Percentiles rank a stretch among this genome's conserved stretches.
These are phyloP conservation scores for Scedosporium minutisporum DNA, from an alignment of 2,329 filamentous ascomycete genomes.

Conservation along the genomic window DNA sequence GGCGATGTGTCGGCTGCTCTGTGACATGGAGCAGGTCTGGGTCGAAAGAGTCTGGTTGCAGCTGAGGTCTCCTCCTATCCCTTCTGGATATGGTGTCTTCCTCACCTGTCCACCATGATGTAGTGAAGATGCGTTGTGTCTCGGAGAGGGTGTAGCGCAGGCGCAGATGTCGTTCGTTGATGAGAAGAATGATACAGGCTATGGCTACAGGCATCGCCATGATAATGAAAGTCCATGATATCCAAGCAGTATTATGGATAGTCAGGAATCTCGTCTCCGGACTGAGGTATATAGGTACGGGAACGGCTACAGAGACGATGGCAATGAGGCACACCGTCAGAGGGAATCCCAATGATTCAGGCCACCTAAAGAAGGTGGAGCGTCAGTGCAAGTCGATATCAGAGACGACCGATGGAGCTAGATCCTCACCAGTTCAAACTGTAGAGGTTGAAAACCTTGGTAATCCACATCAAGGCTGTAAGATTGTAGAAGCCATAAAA, in stretches of 20 bases:
- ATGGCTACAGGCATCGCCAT: conserved; percentile 62
- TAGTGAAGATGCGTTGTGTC: conserved; percentile 58
- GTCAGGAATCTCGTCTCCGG: conserved; percentile 44
- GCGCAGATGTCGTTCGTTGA: conserved; percentile 52
- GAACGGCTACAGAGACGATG: conserved; percentile 46
- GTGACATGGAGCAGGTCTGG: conserved; percentile 10
- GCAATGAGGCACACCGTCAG: conserved; percentile 54
- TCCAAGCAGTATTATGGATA: conserved; percentile 57
- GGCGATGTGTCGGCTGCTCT: conserved; percentile 12
- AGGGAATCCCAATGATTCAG: conserved; percentile 52
- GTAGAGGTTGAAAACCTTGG: conserved; percentile 63
- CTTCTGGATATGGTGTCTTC: conserved; percentile 34
- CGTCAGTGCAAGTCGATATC: neutral
- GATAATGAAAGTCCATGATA: conserved; percentile 59
- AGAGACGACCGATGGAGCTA: conserved; percentile 7
- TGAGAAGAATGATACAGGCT: conserved; percentile 53
- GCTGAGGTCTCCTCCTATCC: conserved; percentile 27
- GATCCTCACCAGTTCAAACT: conserved; percentile 51
- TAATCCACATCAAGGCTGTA: conserved; percentile 60
- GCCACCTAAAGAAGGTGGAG: conserved; percentile 36
- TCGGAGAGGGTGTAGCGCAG: conserved; percentile 53
- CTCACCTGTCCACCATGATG: conserved; percentile 56
- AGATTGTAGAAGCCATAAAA: conserved; percentile 63
- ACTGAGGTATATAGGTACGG: conserved; percentile 50
- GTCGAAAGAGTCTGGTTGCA: conserved; percentile 8